Conservation (phyloP, 2,329 filamentous ascomycete genomes). For the Fusarium compactum region DNA sequence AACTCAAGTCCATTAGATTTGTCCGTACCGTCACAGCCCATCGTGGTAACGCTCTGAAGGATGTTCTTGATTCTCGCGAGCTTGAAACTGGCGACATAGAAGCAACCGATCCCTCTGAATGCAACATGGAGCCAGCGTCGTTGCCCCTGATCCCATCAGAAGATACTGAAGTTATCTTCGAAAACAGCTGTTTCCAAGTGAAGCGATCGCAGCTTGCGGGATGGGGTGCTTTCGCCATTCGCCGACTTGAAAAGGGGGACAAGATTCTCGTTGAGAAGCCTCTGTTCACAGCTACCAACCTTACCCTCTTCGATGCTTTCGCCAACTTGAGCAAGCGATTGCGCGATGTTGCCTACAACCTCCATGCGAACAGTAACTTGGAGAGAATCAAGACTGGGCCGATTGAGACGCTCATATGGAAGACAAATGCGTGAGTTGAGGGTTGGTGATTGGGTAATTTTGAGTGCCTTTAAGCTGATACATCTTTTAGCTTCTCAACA, state of each 20-base stretch:
- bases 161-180: conserved; percentile 40
- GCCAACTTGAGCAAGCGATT: conserved; percentile 49
- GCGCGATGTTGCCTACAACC: conserved; percentile 52
- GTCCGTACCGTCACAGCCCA: conserved; percentile 28
- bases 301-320: conserved; percentile 53
- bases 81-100: conserved; percentile 24
- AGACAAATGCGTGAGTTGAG: conserved; percentile 60
- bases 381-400: conserved; percentile 49
- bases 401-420: conserved; percentile 49
- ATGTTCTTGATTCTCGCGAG: conserved; percentile 14
- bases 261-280: conserved; percentile 60
- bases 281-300: conserved; percentile 52
- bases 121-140: background rate
- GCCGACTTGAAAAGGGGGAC: conserved; percentile 54
- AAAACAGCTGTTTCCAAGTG: conserved; percentile 58
- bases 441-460: background rate
- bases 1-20: conserved; percentile 25
- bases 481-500: conserved; percentile 46
- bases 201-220: conserved; percentile 57
- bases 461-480: background rate
- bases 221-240: conserved; percentile 60
- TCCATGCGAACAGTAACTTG: conserved; percentile 54
- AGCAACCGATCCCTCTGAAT: background rate
- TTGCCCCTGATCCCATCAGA: conserved; percentile 12
- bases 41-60: conserved; percentile 15